Percentiles rank a stretch among this genome's conserved stretches.
Conservation (phyloP, 2,329 filamentous ascomycete genomes). For the Eutypa lata region DNA sequence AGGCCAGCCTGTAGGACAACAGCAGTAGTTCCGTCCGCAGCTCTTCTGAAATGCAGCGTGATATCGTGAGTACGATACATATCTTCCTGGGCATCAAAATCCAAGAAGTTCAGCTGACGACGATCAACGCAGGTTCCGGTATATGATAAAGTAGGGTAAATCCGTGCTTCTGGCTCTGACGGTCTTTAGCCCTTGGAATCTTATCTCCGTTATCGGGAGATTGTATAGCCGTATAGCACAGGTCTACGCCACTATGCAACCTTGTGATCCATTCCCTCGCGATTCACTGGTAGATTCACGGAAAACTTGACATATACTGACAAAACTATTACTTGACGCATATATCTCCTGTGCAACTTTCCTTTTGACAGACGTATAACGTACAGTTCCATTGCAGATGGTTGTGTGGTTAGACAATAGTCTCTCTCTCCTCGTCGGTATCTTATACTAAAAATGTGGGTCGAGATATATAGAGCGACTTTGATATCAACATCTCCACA, state of each 20-base stretch:
- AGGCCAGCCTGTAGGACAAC: too few species aligned
- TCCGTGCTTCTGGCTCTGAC: background rate
- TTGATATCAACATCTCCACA: background rate
- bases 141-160: background rate
- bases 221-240: background rate
- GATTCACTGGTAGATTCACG: background rate
- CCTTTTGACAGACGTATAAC: background rate
- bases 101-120: background rate
- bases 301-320: background rate
- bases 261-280: background rate
- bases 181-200: background rate
- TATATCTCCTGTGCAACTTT: background rate
- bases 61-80: background rate
- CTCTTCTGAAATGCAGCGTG: background rate
- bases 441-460: background rate
- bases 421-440: too few species aligned
- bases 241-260: background rate
- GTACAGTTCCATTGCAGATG: too few species aligned
- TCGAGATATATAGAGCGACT: background rate
- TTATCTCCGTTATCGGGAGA: conserved; percentile 1
- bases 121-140: background rate
- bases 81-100: too few species aligned
- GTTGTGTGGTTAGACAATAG: too few species aligned
- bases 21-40: too few species aligned
- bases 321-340: background rate